These are phyloP conservation scores for Fermentozyma sake DNA, from an alignment of 1,139 yeast genomes.

Conservation along the genomic window DNA sequence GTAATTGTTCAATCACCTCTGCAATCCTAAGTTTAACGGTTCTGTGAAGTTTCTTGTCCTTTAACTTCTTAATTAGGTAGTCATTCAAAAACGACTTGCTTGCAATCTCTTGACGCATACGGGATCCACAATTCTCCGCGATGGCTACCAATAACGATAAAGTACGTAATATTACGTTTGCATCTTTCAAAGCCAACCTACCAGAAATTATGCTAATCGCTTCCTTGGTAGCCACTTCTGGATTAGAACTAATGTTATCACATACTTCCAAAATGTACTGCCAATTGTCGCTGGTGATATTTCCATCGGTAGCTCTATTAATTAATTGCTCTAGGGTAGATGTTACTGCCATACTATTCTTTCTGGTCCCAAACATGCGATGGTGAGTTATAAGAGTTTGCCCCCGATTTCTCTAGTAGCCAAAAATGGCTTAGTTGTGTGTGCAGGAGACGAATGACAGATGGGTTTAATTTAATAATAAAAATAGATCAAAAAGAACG, in stretches of 20 bases:
- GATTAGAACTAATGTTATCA: slow-evolving; percentile 69
- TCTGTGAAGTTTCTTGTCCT: slow-evolving; percentile 56
- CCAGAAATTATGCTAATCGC: slow-evolving; percentile 49
- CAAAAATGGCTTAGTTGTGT: too few species aligned
- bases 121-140: slow-evolving; percentile 92
- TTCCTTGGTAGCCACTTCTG: slow-evolving; percentile 54
- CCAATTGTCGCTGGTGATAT: slow-evolving; percentile 85
- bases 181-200: slow-evolving; percentile 61
- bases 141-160: slow-evolving; percentile 68
- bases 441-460: too few species aligned
- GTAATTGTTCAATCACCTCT: slow-evolving; percentile 66
- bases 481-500: too few species aligned
- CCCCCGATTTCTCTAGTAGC: too few species aligned
- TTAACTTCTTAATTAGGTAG: slow-evolving; percentile 49
- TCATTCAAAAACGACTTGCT: slow-evolving; percentile 59
- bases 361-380: slow-evolving; percentile 2
- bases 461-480: too few species aligned
- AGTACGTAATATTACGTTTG: slow-evolving; percentile 73
- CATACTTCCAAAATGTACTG: slow-evolving; percentile 77
- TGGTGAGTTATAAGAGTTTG: too few species aligned
- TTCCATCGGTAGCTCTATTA: slow-evolving; percentile 76
- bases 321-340: slow-evolving; percentile 17
- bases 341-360: background rate
- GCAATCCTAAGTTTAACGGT: slow-evolving; percentile 64
- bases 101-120: slow-evolving; percentile 79